Evolutionary conservation across 202 grass and related monocot species (phyloP).

Genomic region (Digitaria exilis): DNA sequence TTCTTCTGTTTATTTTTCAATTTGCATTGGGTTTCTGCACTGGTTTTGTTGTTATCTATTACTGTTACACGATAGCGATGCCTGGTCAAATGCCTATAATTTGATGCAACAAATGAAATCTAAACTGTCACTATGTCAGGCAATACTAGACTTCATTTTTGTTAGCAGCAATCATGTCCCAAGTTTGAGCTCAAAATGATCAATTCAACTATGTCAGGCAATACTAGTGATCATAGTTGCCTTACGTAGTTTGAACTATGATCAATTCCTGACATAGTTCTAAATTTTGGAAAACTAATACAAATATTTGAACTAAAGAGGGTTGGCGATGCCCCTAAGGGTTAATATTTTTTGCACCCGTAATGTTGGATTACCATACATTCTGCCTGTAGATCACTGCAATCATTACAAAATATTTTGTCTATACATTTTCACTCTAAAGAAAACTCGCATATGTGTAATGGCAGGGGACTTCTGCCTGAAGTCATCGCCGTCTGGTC

Average conservation of each 20-base stretch:
- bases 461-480: neutral
- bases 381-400: neutral
- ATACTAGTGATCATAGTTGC: no score
- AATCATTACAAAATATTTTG: neutral
- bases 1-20: conserved; percentile 16
- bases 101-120: neutral
- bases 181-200: neutral
- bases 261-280: no score
- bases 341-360: no score
- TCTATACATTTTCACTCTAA: neutral
- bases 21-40: conserved; percentile 4
- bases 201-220: neutral
- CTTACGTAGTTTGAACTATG: no score
- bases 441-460: neutral
- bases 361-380: neutral
- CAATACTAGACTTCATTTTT: neutral
- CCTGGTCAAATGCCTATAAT: neutral
- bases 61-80: neutral
- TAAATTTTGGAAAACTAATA: no score
- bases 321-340: no score
- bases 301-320: no score
- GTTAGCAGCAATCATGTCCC: neutral
- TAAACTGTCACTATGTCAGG: neutral
- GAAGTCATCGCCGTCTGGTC: neutral
- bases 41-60: neutral